phyloP scores from a whole-genome alignment of 805 yeast species.

The Candida easanensis region DNA sequence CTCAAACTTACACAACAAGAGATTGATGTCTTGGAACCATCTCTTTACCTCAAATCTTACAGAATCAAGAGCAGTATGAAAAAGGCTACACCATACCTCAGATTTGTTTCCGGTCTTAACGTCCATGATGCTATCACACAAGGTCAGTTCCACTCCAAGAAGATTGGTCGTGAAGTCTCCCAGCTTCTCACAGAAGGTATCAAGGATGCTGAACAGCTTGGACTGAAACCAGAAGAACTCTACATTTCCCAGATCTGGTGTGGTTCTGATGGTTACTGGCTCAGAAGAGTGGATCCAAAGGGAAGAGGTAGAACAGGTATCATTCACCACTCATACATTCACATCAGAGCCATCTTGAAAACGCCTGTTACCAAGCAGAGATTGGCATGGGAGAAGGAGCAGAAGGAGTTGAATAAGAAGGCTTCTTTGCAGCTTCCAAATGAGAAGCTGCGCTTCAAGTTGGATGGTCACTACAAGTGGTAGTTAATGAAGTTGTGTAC shows the following conservation, averaged over 20 bases:
- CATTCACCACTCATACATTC: constrained; percentile 71
- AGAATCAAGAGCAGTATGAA: constrained; percentile 86
- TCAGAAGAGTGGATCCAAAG: constrained; percentile 71
- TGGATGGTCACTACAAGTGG: constrained; percentile 58
- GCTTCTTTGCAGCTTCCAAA: constrained; percentile 49
- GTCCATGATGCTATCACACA: constrained; percentile 84
- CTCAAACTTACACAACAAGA: constrained; percentile 61
- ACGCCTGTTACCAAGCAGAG: constrained; percentile 62
- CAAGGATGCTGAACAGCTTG: constrained; percentile 51
- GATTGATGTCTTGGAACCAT: constrained; percentile 80
- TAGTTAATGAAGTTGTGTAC: constrained; percentile 23
- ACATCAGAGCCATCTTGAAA: constrained; percentile 74
- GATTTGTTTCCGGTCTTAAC: constrained; percentile 70
- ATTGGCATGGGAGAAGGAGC: constrained; percentile 53
- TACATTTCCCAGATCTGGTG: constrained; percentile 85
- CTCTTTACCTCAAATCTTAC: constrained; percentile 75
- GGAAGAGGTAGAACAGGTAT: constrained; percentile 91
- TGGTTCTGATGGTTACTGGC: constrained; percentile 82
- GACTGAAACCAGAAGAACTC: constrained; percentile 53
- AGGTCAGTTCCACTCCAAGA: constrained; percentile 82
- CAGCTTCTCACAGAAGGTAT: constrained; percentile 71
- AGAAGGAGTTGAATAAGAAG: constrained; percentile 45
- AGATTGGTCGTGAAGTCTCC: constrained; percentile 75
- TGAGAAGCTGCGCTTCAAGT: constrained; percentile 44
- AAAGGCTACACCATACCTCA: constrained; percentile 76